Evolutionary conservation across 2,329 filamentous ascomycete species (phyloP).

Genomic region (Fusarium buxicola): DNA sequence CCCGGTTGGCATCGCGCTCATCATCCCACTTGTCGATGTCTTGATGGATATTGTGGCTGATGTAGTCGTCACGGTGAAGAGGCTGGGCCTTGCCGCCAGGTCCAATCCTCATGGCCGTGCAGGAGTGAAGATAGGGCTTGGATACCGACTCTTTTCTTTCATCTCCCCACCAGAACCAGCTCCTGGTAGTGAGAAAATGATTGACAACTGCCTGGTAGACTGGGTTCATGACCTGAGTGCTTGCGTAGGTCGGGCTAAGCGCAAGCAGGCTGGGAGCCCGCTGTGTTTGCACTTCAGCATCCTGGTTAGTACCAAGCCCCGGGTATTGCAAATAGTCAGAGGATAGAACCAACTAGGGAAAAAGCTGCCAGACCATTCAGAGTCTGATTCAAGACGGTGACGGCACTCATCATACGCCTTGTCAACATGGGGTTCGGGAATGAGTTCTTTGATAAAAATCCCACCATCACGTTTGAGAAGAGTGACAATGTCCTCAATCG

Average conservation of each 20-base stretch:
- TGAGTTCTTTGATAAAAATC: background rate
- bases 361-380: constrained; percentile 10
- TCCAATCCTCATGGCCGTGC: constrained; percentile 27
- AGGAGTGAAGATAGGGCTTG: constrained; percentile 31
- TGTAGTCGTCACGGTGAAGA: constrained; percentile 35
- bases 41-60: constrained; percentile 19
- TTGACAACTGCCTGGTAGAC: constrained; percentile 25
- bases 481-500: background rate
- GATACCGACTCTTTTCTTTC: constrained; percentile 28
- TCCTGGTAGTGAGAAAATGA: constrained; percentile 32
- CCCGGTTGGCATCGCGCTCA: constrained; percentile 1
- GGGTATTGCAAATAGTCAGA: no score
- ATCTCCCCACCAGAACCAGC: constrained; percentile 34
- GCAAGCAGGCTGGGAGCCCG: constrained; percentile 22
- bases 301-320: background rate
- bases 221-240: constrained; percentile 29
- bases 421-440: constrained; percentile 2
- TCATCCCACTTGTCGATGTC: constrained; percentile 8
- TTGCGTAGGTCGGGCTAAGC: constrained; percentile 29
- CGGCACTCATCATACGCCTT: constrained; percentile 6
- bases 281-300: constrained; percentile 16
- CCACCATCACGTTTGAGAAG: constrained; percentile 20
- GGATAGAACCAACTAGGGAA: constrained; percentile 11
- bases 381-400: background rate
- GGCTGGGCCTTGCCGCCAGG: constrained; percentile 31